A percentile compares a stretch with the other conserved stretches of the same genome.
Conservation (phyloP, 2,329 filamentous ascomycete species). For the Cordyceps javanica region DNA sequence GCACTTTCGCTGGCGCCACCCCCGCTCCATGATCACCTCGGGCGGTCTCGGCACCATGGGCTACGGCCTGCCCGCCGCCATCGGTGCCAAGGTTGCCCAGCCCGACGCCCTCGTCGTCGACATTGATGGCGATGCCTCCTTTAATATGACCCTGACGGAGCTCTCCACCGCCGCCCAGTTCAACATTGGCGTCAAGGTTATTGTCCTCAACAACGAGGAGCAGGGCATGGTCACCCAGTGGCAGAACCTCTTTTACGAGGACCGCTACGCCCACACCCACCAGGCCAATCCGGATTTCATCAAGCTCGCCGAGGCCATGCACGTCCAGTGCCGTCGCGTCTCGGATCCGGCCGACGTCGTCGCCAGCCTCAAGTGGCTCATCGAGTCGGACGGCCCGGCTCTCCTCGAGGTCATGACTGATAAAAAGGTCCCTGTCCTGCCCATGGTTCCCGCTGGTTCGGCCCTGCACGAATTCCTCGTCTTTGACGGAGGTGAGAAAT, state of each 20-base stretch:
- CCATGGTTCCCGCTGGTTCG: conserved; percentile 88
- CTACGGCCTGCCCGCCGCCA: conserved; percentile 87
- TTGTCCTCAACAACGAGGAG: conserved; percentile 93
- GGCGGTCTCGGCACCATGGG: conserved; percentile 88
- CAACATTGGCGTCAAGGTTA: conserved; percentile 92
- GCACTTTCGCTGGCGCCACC: conserved; percentile 90
- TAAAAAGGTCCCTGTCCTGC: conserved; percentile 87
- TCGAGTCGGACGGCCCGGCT: conserved; percentile 84
- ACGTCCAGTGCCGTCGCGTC: conserved; percentile 67
- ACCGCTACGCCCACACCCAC: conserved; percentile 81
- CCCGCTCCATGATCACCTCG: conserved; percentile 91
- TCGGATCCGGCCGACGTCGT: conserved; percentile 70
- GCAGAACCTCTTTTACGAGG: conserved; percentile 92
- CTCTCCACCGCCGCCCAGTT: conserved; percentile 90
- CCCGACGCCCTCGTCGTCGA: conserved; percentile 82
- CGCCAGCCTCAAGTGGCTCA: conserved; percentile 78
- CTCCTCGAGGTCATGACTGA: conserved; percentile 90
- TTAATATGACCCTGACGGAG: conserved; percentile 97
- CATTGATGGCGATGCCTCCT: conserved; percentile 97
- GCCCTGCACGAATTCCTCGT: conserved; percentile 84
- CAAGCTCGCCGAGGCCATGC: conserved; percentile 89
- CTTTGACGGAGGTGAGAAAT: conserved; percentile 27
- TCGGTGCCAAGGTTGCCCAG: conserved; percentile 81
- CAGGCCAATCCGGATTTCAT: conserved; percentile 88
- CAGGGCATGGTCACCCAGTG: conserved; percentile 97